These are phyloP conservation scores for Penicillium vulpinum DNA, from an alignment of 2,329 filamentous ascomycete genomes.

Conservation along the genomic window DNA sequence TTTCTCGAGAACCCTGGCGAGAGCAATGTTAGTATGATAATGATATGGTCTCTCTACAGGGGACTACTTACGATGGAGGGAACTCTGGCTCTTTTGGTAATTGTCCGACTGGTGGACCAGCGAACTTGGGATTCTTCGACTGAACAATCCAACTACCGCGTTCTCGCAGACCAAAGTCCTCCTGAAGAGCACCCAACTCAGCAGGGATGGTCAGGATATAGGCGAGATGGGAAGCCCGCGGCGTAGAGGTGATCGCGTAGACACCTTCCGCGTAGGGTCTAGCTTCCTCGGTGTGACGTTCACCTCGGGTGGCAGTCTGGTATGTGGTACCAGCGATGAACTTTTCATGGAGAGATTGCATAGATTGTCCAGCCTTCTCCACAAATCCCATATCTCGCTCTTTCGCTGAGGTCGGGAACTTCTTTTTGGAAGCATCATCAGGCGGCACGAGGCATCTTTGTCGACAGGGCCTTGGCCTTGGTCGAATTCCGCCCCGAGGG, in stretches of 20 bases:
- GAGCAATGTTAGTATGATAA: background rate
- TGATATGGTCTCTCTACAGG: background rate
- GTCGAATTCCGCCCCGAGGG: conserved; percentile 66
- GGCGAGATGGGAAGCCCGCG: conserved; percentile 70
- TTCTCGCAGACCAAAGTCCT: conserved; percentile 68
- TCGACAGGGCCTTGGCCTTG: conserved; percentile 52
- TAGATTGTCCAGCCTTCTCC: conserved; percentile 67
- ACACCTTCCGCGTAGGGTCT: conserved; percentile 80
- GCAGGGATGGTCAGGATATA: conserved; percentile 77
- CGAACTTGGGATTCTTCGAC: conserved; percentile 74
- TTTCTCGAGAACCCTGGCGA: conserved; percentile 63
- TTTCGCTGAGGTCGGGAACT: conserved; percentile 65
- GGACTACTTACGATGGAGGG: conserved; percentile 61
- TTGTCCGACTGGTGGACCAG: conserved; percentile 63
- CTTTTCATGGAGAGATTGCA: conserved; percentile 69
- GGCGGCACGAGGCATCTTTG: conserved; percentile 62
- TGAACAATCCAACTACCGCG: conserved; percentile 77
- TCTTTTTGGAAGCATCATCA: conserved; percentile 80
- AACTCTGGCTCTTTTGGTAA: conserved; percentile 68
- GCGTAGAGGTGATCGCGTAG: conserved; percentile 75
- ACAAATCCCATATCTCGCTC: conserved; percentile 82
- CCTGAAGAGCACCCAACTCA: conserved; percentile 69
- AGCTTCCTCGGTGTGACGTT: conserved; percentile 66
- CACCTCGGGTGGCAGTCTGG: conserved; percentile 72
- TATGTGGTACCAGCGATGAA: conserved; percentile 70